Conservation (phyloP, 768 basidiomycete genomes). For the Russula sp. region DNA sequence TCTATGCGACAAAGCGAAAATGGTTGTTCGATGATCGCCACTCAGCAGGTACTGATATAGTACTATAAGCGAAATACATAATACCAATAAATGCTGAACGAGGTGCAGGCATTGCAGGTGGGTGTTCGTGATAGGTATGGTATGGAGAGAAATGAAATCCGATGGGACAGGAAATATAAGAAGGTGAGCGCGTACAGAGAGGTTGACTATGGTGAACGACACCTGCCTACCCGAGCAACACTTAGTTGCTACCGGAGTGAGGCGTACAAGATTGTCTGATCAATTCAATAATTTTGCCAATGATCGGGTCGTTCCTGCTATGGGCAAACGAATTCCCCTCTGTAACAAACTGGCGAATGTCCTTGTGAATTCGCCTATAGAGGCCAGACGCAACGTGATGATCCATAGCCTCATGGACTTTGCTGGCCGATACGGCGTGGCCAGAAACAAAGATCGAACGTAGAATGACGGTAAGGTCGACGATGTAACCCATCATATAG, state of each 20-base stretch:
- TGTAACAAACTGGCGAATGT: not conserved
- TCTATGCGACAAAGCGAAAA: too few species aligned
- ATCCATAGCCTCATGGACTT: not conserved
- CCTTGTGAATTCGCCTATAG: not conserved
- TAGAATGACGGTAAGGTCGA: not conserved
- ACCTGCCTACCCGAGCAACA: not conserved
- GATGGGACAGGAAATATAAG: too few species aligned
- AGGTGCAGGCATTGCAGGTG: too few species aligned
- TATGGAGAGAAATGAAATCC: too few species aligned
- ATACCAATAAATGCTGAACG: too few species aligned
- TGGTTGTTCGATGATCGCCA: too few species aligned
- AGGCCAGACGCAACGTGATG: not conserved
- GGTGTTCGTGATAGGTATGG: too few species aligned
- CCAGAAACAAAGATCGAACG: not conserved
- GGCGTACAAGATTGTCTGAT: slow-evolving; percentile 1
- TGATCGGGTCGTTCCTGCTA: not conserved
- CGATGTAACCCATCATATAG: slow-evolving; percentile 10
- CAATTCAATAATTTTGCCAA: slow-evolving; percentile 13
- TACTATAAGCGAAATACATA: too few species aligned
- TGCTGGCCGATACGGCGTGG: not conserved
- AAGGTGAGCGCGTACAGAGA: too few species aligned
- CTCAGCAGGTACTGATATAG: too few species aligned
- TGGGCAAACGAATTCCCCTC: not conserved
- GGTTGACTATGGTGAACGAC: too few species aligned
- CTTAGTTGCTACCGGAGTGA: not conserved